Evolutionary conservation across 2,329 filamentous ascomycete species (phyloP), one percentile per base, ranked within the genome.

Genomic region (Elsinoe batatas): DNA sequence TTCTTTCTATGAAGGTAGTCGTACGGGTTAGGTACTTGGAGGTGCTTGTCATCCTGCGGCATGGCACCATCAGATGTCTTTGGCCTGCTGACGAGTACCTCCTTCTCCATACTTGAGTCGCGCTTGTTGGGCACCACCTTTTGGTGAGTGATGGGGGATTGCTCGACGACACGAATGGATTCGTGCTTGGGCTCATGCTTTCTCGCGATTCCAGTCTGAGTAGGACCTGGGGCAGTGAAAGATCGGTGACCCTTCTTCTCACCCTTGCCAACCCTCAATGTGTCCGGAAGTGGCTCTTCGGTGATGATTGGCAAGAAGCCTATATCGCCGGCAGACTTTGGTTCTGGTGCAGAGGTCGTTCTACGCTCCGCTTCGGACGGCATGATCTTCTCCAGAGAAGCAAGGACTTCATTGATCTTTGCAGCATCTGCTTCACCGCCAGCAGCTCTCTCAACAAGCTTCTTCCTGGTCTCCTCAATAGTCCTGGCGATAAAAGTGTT

Each of bases 401-500:
- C 75, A 44, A 86, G 78, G 20, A 86, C 76, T 46, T 81, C 77
- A 32, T 79, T 75, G 40, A 84, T 73, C 58, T 81, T 77, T 3
- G 72, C 71, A 59, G 76, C 68, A 68, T 71, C 65, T 62, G 71
- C 62, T 63, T 74, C 63, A 63, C 74, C 75, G 63, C 74, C 75
- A 20, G 69, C 73, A 18, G 74, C 73, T 53, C 77, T 74, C 2
- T 76, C 74, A 33, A 79, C 75, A 30, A 84, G 72, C 59, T 78
- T 78, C 35, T 76, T 75, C 17, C 81, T 76, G 8, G 79, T 81
- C 63, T 83, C 80, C 6, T 75, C 74, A 33, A 84, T 67, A 56
- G 81, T 80, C 53, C 74, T 74, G 37, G 77, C 72, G 38, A 79
- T 69, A 60, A 76, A 79, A 2, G 76, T 74, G 30, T 74, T 76